Evolutionary conservation across 176 grass and related monocot species (phyloP).

Genomic region (Zea luxurians): DNA sequence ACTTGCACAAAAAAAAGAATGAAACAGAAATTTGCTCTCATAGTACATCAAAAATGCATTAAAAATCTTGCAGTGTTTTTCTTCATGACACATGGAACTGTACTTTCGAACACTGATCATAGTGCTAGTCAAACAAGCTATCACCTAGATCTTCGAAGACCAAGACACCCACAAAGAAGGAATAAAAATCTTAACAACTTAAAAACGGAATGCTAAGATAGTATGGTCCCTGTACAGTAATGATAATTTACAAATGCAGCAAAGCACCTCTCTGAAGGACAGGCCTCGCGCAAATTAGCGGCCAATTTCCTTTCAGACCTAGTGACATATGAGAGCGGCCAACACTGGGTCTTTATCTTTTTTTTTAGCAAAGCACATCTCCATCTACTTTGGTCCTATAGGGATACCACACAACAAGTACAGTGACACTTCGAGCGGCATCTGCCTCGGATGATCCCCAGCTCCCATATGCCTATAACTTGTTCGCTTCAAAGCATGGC

Average conservation of each 20-base stretch:
- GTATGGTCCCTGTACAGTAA: constrained; percentile 52
- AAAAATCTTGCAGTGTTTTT: not conserved
- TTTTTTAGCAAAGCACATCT: not conserved
- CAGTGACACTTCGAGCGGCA: constrained; percentile 16
- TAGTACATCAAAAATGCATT: not conserved
- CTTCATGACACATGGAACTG: not conserved
- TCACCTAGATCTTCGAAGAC: not conserved
- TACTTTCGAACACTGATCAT: not conserved
- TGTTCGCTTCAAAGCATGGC: constrained; percentile 34
- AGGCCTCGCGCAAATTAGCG: too few relatives aligned
- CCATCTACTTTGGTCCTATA: constrained; percentile 23
- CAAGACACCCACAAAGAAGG: not conserved
- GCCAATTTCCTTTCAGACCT: too few relatives aligned
- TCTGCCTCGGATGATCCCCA: constrained; percentile 13
- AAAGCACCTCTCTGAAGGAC: not conserved
- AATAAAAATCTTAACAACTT: not conserved
- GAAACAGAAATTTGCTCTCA: not conserved
- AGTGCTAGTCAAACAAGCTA: not conserved
- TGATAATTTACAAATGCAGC: constrained; percentile 46
- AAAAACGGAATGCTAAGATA: constrained; percentile 21
- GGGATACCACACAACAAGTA: constrained; percentile 17
- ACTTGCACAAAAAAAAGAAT: not conserved
- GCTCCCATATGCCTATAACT: constrained; percentile 49
- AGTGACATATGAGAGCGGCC: too few relatives aligned
- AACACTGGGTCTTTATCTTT: too few relatives aligned